Base-by-base conservation (phyloP, 371 early-diverging fungal species). In the Rhizopus stolonifer region DNA sequence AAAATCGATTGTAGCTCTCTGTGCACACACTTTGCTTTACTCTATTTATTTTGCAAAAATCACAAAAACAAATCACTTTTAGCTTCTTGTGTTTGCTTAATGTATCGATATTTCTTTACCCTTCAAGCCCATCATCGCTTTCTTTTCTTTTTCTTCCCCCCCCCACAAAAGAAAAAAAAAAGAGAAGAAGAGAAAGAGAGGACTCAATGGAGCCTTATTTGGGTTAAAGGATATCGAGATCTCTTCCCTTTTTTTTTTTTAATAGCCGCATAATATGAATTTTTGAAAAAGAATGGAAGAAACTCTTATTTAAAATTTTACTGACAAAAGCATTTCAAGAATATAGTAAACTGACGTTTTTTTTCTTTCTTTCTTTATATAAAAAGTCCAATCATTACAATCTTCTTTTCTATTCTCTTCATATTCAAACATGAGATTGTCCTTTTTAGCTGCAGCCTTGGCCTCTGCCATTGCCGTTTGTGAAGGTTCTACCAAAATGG, bases 31-130 rank as follows among this genome's bases (percentile, higher is more conserved):
- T 18, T 64, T 61, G 70, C 70, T 74, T 74, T 58, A 67, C 62
- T 74, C 70, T 74, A 23, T 70, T 69, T 43, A 56, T 58, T 19
- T 71, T 58, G 49, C 71, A 74, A 47, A 65, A 68, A 48, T 69
- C 68, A 53, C 74, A 74, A 34, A 71, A 70, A 39, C 65, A 50
- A 26, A 64, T 29, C 0, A 74, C 74, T 44, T 74, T 74, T 13
- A 74, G 46, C 24, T 64, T 67, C 23, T 70, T 70, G 49, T 68
- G 70, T 21, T 67, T 55, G 29, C 59, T 52, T 15, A 74, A 56
- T 64, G 54, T n/a, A 51, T 44, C 14, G 55, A 34, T 34, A 58
- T 64, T 23, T 64, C 57, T 48, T 58, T 58, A 40, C 64, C 53
- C n/a, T 49, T 53, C 26, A 40, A 45, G 13, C 54, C 56, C 54